phyloP scores from a whole-genome alignment of 441 rosid genomes.

The Jatropha podagrica region DNA sequence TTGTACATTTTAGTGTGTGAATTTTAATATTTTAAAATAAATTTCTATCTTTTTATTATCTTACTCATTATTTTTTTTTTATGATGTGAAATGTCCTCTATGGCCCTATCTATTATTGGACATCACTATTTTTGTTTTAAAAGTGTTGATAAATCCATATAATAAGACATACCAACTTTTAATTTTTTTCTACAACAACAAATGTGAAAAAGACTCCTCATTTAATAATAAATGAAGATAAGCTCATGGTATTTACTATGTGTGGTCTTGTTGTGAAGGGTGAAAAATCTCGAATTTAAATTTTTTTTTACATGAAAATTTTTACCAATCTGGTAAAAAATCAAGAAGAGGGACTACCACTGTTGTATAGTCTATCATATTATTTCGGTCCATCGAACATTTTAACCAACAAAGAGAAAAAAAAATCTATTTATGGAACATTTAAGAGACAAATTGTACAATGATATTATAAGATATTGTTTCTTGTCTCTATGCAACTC shows the following conservation, averaged over 20 bases:
- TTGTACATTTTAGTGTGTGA: too few species aligned
- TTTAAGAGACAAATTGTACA: background rate
- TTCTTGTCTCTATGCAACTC: background rate
- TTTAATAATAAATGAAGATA: background rate
- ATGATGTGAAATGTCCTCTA: constrained; percentile 1
- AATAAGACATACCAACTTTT: background rate
- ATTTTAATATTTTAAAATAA: too few species aligned
- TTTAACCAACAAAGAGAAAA: background rate
- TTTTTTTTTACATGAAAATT: too few species aligned
- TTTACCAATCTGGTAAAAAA: too few species aligned
- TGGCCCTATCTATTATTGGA: background rate
- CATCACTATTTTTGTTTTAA: background rate
- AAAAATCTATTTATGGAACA: background rate
- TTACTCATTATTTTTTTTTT: background rate
- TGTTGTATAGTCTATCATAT: too few species aligned
- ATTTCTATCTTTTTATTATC: too few species aligned
- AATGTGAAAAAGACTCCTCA: background rate
- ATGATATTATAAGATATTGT: background rate
- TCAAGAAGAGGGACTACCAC: too few species aligned
- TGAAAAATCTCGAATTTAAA: too few species aligned
- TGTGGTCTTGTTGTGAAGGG: too few species aligned
- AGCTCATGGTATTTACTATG: too few species aligned
- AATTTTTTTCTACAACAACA: background rate
- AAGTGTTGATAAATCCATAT: background rate
- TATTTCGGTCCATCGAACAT: too few species aligned